A percentile compares a stretch with the other conserved stretches of the same genome.
These are phyloP conservation scores for Thermothelomyces thermophilus DNA, from an alignment of 2,329 filamentous ascomycete genomes.

Conservation along the genomic window DNA sequence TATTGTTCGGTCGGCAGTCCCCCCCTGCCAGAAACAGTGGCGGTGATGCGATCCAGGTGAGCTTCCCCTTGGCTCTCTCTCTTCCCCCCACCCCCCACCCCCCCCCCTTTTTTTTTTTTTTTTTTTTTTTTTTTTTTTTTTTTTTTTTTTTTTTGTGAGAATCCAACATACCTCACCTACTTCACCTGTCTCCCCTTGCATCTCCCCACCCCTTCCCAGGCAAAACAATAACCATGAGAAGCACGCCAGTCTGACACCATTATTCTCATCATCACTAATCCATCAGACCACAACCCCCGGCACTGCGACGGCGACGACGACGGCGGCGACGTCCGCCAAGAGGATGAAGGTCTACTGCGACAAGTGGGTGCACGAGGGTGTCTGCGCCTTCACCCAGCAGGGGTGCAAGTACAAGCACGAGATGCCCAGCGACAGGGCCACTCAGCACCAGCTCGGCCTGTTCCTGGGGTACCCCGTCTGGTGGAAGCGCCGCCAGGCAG, in stretches of 20 bases:
- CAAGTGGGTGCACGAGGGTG: conserved; percentile 81
- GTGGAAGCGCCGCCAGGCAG: conserved; percentile 51
- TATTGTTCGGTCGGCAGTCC: not conserved
- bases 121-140: not conserved
- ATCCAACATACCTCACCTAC: too few relatives aligned
- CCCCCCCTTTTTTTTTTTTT: not conserved
- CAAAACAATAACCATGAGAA: too few relatives aligned
- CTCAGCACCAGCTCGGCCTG: conserved; percentile 64
- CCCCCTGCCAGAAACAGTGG: not conserved
- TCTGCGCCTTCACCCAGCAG: conserved; percentile 78
- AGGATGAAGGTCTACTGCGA: conserved; percentile 70
- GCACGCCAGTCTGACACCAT: too few relatives aligned
- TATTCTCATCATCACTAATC: too few relatives aligned
- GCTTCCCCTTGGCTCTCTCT: not conserved
- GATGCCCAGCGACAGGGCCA: conserved; percentile 66
- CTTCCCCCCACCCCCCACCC: not conserved
- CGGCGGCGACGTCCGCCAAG: conserved; percentile 31
- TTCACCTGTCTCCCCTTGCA: too few relatives aligned
- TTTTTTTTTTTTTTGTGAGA: not conserved
- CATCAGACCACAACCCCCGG: not conserved
- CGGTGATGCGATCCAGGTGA: conserved; percentile 7
- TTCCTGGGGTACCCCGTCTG: conserved; percentile 56
- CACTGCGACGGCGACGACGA: not conserved
- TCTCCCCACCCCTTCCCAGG: too few relatives aligned
- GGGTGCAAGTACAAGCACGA: conserved; percentile 88